Base-by-base conservation (phyloP, 2,329 filamentous ascomycete genomes). In the Dothidotthia symphoricarpi region DNA sequence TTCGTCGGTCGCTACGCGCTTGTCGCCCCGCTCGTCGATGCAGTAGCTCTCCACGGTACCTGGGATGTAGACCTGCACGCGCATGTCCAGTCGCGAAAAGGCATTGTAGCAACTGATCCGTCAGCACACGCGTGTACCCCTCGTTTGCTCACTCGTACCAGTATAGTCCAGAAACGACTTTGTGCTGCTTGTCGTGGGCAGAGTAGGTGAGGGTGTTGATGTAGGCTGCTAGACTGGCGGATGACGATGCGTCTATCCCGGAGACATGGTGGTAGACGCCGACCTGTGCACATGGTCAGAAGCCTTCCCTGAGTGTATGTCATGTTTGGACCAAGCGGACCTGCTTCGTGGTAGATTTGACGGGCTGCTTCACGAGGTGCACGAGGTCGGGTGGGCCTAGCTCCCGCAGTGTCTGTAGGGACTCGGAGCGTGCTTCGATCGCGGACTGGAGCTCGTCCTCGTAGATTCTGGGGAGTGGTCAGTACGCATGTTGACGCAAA, bases 201-300 rank as follows among this genome's bases (percentile, higher is more conserved):
- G 85, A 85, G 70, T 96, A 94, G 30, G 90, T 96, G 44, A 98
- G 77, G 26, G 91, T 97, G 69, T 97, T 98, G 71, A 98, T 95
- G 70, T 98, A 98, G 55, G 93, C 93, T 27, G 93, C 93, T 43
- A 98, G 74, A 70, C 91, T 97, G 42, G 93, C 93, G 8, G 93
- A 97, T 6, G 93, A 97, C 2, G 93, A 98, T 32, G 93, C 93
- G 71, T 98, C 93, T 62, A 96, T 84, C 45, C 93, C 93, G 26
- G 89, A 95, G 55, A 96, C 90, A 82, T 98, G 93, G 68, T 98
- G 93, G 66, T 98, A 98, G 39, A 96, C 84, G 43, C 93, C 93
- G 45, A 83, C 83, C 86, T 96, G 38, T 24, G 16, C 24, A 37
- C 43, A 39, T 31, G 5, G 42, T 48, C 38, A 48, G 33, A 53